These are phyloP conservation scores for Chondrostereum purpureum DNA, from an alignment of 1,284 basidiomycete genomes.

Conservation along the genomic window DNA sequence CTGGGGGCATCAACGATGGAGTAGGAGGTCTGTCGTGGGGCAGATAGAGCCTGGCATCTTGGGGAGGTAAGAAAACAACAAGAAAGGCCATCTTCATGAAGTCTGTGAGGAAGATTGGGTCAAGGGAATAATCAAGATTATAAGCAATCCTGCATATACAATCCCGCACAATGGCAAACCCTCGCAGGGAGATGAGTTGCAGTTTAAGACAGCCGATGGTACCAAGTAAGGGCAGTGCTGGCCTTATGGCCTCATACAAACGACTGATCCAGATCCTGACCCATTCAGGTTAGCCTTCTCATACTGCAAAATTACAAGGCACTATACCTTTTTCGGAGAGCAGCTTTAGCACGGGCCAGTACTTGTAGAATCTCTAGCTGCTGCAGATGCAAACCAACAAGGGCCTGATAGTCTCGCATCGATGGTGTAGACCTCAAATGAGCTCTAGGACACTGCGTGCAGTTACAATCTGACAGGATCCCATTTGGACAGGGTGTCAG, in stretches of 20 bases:
- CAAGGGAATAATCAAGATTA: constrained; percentile 11
- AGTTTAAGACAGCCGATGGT: constrained; percentile 26
- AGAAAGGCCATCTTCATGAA: constrained; percentile 26
- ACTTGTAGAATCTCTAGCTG: constrained; percentile 41
- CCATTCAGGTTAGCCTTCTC: not conserved
- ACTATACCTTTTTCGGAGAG: constrained; percentile 3
- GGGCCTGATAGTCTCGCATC: constrained; percentile 28
- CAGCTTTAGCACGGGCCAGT: constrained; percentile 17
- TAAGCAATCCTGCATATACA: constrained; percentile 36
- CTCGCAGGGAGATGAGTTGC: constrained; percentile 26
- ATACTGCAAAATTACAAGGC: constrained; percentile 5
- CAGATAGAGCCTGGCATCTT: not conserved
- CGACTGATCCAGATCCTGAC: constrained; percentile 31
- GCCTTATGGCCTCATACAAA: constrained; percentile 34
- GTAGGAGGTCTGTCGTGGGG: too few relatives aligned
- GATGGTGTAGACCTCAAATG: constrained; percentile 25
- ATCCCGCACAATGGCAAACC: constrained; percentile 28
- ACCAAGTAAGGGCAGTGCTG: constrained; percentile 31
- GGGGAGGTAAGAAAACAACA: constrained; percentile 14
- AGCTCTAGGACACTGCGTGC: constrained; percentile 28
- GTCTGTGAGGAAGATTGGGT: constrained; percentile 22
- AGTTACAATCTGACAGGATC: constrained; percentile 27
- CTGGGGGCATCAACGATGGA: too few relatives aligned
- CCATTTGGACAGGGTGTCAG: constrained; percentile 37
- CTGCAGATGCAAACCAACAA: constrained; percentile 37